Evolutionary conservation across 2,329 filamentous ascomycete species (phyloP).

Genomic region (Monilinia fructicola): DNA sequence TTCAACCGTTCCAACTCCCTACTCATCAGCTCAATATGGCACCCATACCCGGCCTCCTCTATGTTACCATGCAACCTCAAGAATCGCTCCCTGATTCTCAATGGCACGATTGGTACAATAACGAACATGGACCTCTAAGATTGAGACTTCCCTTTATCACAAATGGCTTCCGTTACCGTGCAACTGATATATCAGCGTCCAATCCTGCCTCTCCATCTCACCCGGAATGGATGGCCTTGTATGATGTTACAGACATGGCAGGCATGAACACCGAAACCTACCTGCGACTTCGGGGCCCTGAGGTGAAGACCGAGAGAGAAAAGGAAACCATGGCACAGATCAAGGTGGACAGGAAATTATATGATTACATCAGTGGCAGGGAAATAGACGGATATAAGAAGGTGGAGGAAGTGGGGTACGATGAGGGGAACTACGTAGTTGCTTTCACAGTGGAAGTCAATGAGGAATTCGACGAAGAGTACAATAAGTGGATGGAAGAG

Average conservation of each 20-base stretch:
- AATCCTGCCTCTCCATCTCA: constrained; percentile 38
- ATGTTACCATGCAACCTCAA: constrained; percentile 82
- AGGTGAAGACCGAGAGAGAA: constrained; percentile 57
- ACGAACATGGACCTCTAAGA: constrained; percentile 82
- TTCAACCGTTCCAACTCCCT: not conserved
- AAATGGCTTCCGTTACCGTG: constrained; percentile 78
- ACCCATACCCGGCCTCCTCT: constrained; percentile 64
- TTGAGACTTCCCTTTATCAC: constrained; percentile 71
- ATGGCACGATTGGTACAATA: constrained; percentile 94
- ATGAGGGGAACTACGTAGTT: constrained; percentile 60
- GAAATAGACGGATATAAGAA: constrained; percentile 57
- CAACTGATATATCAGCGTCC: constrained; percentile 52
- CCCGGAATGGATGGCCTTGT: constrained; percentile 75
- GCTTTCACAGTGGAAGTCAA: constrained; percentile 55
- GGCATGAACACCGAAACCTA: constrained; percentile 71
- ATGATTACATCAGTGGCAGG: constrained; percentile 61
- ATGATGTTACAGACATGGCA: constrained; percentile 76
- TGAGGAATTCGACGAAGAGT: constrained; percentile 56
- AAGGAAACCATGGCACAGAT: constrained; percentile 63
- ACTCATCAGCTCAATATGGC: constrained; percentile 16
- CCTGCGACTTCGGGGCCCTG: constrained; percentile 58
- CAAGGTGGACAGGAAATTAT: constrained; percentile 69
- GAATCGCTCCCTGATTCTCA: constrained; percentile 59
- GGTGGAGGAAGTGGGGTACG: constrained; percentile 59
- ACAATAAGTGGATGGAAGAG: constrained; percentile 69